phyloP scores from a whole-genome alignment of 2,329 filamentous ascomycete genomes.

The Fusarium chlamydosporum region DNA sequence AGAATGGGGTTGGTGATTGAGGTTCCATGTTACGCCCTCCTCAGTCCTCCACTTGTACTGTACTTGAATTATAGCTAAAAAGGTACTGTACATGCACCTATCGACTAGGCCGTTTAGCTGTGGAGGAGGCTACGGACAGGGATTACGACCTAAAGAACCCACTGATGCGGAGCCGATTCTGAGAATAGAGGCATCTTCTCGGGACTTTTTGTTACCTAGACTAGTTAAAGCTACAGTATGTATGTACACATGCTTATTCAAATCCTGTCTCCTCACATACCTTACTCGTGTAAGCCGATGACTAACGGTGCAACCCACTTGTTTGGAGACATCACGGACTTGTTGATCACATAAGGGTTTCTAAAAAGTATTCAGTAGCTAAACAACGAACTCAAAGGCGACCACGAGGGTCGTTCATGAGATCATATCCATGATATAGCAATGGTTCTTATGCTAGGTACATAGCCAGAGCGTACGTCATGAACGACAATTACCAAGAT shows the following conservation, averaged over 20 bases:
- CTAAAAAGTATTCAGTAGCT: background rate
- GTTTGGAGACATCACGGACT: constrained; percentile 2
- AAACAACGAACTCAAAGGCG: constrained; percentile 1
- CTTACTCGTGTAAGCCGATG: background rate
- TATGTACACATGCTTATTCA: constrained; percentile 1
- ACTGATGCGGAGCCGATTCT: background rate
- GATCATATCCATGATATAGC: constrained; percentile 1
- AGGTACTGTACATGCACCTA: too few species aligned
- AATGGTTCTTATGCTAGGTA: background rate
- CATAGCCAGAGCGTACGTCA: constrained; percentile 24
- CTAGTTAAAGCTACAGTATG: constrained; percentile 4
- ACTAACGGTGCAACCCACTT: constrained; percentile 7
- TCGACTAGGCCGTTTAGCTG: too few species aligned
- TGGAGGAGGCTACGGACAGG: too few species aligned
- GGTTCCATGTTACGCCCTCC: constrained; percentile 14
- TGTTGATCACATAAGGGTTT: background rate
- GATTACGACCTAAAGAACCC: constrained; percentile 3
- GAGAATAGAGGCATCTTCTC: constrained; percentile 11
- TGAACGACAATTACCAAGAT: constrained; percentile 13
- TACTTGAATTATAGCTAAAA: too few species aligned
- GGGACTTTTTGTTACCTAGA: constrained; percentile 2
- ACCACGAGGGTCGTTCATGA: constrained; percentile 11
- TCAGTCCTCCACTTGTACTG: constrained; percentile 7
- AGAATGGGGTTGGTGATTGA: constrained; percentile 23
- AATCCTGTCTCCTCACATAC: constrained; percentile 1